Conservation (phyloP, 2,329 filamentous ascomycete species). For the Lachnellula arida region DNA sequence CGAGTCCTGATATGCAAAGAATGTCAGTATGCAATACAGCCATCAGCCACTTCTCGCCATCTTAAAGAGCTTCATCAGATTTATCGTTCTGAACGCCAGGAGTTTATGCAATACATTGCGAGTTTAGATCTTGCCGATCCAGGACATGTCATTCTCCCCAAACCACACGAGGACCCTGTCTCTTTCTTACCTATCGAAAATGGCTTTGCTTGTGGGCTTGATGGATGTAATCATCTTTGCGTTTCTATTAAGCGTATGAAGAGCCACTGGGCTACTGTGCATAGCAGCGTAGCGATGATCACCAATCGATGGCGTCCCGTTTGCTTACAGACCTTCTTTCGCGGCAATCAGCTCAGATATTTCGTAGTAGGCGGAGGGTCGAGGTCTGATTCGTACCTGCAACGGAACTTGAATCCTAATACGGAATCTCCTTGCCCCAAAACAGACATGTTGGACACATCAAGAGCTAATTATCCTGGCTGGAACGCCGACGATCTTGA, state of each 20-base stretch:
- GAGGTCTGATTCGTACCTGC: constrained; percentile 1
- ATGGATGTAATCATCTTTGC: constrained; percentile 25
- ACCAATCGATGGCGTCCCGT: constrained; percentile 21
- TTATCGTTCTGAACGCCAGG: constrained; percentile 9
- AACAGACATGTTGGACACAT: background rate
- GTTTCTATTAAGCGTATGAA: constrained; percentile 29
- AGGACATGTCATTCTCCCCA: constrained; percentile 15
- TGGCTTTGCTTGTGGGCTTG: constrained; percentile 17
- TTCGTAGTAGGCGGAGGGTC: constrained; percentile 25
- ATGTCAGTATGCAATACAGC: constrained; percentile 20
- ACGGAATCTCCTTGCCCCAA: constrained; percentile 10
- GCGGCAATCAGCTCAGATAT: constrained; percentile 28
- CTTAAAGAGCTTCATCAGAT: constrained; percentile 18
- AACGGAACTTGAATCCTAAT: constrained; percentile 25
- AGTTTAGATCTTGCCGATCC: constrained; percentile 15
- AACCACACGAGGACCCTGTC: constrained; percentile 22
- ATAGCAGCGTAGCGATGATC: background rate
- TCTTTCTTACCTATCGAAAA: constrained; percentile 21
- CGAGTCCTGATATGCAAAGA: constrained; percentile 14
- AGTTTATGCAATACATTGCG: constrained; percentile 10
- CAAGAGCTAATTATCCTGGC: background rate
- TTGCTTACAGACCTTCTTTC: constrained; percentile 30
- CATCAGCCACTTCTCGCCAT: constrained; percentile 13
- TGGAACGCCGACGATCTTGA: background rate
- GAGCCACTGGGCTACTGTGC: constrained; percentile 25